These are phyloP conservation scores for Thraustochytrium sp. DNA, from an alignment of 352 stramenopile genomes.

Conservation along the genomic window DNA sequence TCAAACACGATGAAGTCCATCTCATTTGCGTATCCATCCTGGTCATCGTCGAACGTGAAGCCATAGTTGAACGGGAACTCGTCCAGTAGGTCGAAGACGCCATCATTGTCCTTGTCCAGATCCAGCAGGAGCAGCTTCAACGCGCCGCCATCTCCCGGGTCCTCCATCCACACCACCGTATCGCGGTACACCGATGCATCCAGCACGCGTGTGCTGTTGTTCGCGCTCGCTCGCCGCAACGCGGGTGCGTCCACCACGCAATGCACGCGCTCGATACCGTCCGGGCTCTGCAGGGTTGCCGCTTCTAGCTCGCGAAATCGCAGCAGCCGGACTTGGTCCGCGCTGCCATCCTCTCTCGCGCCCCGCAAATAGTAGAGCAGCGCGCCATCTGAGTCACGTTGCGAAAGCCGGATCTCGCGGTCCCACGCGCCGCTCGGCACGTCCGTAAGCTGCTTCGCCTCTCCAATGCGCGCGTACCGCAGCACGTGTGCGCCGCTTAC, in stretches of 20 bases:
- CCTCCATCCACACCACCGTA: neutral
- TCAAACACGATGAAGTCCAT: constrained; percentile 3
- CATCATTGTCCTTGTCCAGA: constrained; percentile 37
- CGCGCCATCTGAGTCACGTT: neutral
- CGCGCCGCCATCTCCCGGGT: neutral
- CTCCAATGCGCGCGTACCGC: neutral
- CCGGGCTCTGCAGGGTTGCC: neutral
- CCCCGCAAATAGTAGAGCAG: neutral
- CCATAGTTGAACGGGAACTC: constrained; percentile 24
- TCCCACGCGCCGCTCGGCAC: neutral
- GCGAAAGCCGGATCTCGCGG: neutral
- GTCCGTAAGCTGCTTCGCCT: neutral
- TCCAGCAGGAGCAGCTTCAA: neutral
- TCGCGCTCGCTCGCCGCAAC: neutral
- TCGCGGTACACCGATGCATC: constrained; percentile 4
- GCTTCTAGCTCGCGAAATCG: neutral
- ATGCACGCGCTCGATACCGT: neutral
- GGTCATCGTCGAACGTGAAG: neutral
- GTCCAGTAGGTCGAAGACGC: constrained; percentile 1
- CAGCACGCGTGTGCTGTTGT: constrained; percentile 1
- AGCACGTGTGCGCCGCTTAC: neutral
- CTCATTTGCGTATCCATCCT: constrained; percentile 2
- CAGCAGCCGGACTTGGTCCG: neutral
- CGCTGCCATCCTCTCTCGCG: neutral
- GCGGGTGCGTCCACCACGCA: neutral